Conservation (phyloP, 1,284 basidiomycete species). For the Fistulinella cinereoalba region DNA sequence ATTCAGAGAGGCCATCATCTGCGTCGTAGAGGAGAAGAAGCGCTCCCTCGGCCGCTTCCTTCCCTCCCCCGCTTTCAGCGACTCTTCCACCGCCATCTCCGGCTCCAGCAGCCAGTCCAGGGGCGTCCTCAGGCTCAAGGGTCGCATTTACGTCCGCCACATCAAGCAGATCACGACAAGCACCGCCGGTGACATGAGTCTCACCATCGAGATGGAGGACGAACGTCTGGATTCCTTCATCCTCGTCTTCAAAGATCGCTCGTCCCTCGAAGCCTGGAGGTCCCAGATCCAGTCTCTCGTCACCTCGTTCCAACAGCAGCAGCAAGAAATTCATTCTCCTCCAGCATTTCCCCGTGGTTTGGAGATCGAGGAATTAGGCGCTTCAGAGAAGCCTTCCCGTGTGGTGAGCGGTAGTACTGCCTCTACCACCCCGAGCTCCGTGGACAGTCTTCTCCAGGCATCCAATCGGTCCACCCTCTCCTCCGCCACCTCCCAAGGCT, state of each 20-base stretch:
- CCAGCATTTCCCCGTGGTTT: constrained; percentile 39
- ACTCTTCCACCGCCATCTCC: constrained; percentile 44
- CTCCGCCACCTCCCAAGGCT: constrained; percentile 68
- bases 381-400: constrained; percentile 68
- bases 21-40: constrained; percentile 92
- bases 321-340: constrained; percentile 32
- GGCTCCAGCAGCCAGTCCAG: constrained; percentile 48
- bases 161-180: constrained; percentile 85
- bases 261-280: constrained; percentile 87
- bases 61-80: constrained; percentile 51
- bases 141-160: constrained; percentile 91
- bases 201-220: constrained; percentile 95
- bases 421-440: constrained; percentile 61
- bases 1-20: constrained; percentile 95
- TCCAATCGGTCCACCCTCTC: constrained; percentile 66
- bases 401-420: constrained; percentile 74
- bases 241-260: constrained; percentile 88
- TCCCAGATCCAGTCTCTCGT: constrained; percentile 75
- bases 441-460: constrained; percentile 66
- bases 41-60: constrained; percentile 71
- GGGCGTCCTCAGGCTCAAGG: constrained; percentile 86
- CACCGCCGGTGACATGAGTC: constrained; percentile 75
- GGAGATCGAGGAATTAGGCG: constrained; percentile 76
- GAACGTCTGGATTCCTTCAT: constrained; percentile 91
- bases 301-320: constrained; percentile 56